These are phyloP conservation scores for Chrysophaeum taylorii DNA, from an alignment of 352 stramenopile genomes.

Conservation along the genomic window DNA sequence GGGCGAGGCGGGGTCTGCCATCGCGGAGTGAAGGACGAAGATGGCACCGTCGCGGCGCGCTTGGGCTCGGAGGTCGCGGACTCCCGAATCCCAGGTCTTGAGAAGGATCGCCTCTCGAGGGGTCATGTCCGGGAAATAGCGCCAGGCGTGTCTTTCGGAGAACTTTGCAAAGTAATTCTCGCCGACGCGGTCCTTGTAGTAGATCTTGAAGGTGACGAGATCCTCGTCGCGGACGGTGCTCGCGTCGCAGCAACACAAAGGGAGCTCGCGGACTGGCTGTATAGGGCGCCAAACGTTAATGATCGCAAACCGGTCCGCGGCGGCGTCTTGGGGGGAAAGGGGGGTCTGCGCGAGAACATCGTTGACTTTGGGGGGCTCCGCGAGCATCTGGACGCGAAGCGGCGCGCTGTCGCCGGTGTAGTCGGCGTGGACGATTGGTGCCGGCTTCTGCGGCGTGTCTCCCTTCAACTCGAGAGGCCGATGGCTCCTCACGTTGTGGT, in stretches of 20 bases:
- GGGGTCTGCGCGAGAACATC: neutral
- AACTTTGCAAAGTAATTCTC: constrained; percentile 2
- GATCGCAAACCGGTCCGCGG: neutral
- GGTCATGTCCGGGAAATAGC: neutral
- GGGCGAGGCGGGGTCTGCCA: neutral
- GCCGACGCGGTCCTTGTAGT: neutral
- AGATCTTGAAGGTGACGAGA: constrained; percentile 3
- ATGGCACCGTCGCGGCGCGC: neutral
- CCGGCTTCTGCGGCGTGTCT: neutral
- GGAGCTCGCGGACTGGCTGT: neutral
- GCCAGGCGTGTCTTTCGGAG: neutral
- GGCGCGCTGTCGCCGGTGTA: neutral
- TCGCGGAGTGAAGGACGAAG: neutral
- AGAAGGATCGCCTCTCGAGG: neutral
- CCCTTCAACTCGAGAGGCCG: neutral
- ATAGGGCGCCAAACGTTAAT: neutral
- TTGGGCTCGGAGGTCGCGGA: too few relatives aligned
- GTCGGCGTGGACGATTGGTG: neutral
- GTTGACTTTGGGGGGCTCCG: neutral
- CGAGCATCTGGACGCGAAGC: neutral
- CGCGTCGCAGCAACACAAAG: neutral
- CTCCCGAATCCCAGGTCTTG: neutral
- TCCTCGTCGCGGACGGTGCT: neutral
- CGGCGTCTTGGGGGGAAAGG: neutral
- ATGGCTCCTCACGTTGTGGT: neutral